These are phyloP conservation scores for Pseudocohnilembus persalinus DNA, from an alignment of 169 alveolate genomes.

Conservation along the genomic window DNA sequence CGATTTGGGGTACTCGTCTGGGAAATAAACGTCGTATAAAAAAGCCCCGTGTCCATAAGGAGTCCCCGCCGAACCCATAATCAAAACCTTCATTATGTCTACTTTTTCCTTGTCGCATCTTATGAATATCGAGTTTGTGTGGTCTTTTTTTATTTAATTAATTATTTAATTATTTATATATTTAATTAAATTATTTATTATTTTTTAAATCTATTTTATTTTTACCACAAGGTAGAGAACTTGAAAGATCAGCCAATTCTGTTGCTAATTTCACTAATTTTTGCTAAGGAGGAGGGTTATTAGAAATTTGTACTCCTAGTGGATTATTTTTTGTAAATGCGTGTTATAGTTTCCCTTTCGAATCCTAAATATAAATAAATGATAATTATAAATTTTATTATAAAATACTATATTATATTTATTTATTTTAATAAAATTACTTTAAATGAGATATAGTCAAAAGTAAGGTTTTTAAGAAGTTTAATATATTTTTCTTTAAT, in stretches of 20 bases:
- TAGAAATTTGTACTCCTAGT: background rate
- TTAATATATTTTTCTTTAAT: too few species aligned
- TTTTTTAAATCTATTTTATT: too few species aligned
- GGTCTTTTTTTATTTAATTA: constrained; percentile 38
- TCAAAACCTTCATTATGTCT: constrained; percentile 66
- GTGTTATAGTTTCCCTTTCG: constrained; percentile 11
- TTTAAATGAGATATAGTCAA: background rate
- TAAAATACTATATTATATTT: too few species aligned
- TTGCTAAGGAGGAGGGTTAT: constrained; percentile 57
- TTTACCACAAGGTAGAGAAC: constrained; percentile 63
- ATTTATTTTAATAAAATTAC: too few species aligned
- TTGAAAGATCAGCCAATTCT: constrained; percentile 84
- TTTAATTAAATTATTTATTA: too few species aligned
- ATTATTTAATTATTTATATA: too few species aligned
- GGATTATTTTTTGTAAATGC: constrained; percentile 12
- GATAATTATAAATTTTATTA: too few species aligned
- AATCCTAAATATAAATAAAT: too few species aligned
- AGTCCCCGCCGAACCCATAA: constrained; percentile 79
- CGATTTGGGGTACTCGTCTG: constrained; percentile 66
- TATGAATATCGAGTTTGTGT: constrained; percentile 65
- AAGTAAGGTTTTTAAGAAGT: too few species aligned
- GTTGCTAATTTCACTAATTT: constrained; percentile 82
- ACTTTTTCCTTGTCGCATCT: constrained; percentile 60
- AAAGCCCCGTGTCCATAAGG: constrained; percentile 82
- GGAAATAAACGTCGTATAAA: constrained; percentile 69